Conservation (phyloP, 1,139 yeast species). For the Candida glucosophila region DNA sequence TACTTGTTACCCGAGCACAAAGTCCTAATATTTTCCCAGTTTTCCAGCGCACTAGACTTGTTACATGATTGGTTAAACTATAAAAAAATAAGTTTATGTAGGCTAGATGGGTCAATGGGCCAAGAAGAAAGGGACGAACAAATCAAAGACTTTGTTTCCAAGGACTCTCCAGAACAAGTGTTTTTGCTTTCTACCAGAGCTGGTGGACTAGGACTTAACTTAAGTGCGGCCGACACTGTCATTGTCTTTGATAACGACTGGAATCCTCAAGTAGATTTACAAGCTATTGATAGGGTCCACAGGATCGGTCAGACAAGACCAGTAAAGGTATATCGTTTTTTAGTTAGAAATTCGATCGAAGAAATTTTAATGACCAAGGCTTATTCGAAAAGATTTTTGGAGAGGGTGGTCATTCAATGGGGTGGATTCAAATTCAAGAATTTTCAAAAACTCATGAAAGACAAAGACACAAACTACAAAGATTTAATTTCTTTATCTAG, state of each 20-base stretch:
- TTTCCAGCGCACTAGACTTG: slow-evolving; percentile 69
- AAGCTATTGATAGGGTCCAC: slow-evolving; percentile 94
- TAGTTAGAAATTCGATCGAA: slow-evolving; percentile 73
- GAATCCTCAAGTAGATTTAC: slow-evolving; percentile 96
- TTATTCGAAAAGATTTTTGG: slow-evolving; percentile 69
- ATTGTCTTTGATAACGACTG: slow-evolving; percentile 88
- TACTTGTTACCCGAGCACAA: slow-evolving; percentile 51
- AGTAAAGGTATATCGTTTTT: slow-evolving; percentile 70
- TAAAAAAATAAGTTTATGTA: slow-evolving; percentile 36
- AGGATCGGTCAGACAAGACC: slow-evolving; percentile 86
- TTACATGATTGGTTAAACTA: slow-evolving; percentile 53
- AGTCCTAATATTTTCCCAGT: slow-evolving; percentile 75
- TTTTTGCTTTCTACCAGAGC: slow-evolving; percentile 85
- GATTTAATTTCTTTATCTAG: slow-evolving; percentile 25
- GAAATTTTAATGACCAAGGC: slow-evolving; percentile 72
- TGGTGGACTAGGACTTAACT: slow-evolving; percentile 88
- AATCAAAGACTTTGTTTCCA: slow-evolving; percentile 44
- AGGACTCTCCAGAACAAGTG: slow-evolving; percentile 26
- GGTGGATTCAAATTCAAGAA: slow-evolving; percentile 63
- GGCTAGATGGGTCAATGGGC: slow-evolving; percentile 71
- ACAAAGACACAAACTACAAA: slow-evolving; percentile 12
- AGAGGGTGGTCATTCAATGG: slow-evolving; percentile 73
- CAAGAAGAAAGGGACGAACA: slow-evolving; percentile 60
- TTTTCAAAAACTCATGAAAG: slow-evolving; percentile 11
- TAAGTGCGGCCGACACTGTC: slow-evolving; percentile 84